These are phyloP conservation scores for Hypoxylon sp. DNA, from an alignment of 2,329 filamentous ascomycete species.

Conservation along the genomic window DNA sequence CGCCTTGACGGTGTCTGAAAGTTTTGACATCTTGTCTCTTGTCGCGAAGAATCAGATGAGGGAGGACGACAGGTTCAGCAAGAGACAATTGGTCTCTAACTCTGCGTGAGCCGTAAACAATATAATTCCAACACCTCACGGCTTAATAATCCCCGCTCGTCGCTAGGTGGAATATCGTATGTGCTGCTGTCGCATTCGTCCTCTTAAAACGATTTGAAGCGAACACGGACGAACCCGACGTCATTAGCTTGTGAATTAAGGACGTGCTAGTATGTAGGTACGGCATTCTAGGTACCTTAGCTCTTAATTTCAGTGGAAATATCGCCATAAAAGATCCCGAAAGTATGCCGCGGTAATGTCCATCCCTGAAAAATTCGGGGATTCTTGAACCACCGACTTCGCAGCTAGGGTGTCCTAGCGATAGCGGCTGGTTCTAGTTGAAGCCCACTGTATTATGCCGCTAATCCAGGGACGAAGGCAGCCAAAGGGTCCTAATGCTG, in stretches of 20 bases:
- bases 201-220: conserved; percentile 8
- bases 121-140: conserved; percentile 7
- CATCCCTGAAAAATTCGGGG: conserved; percentile 27
- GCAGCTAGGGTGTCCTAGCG: conserved; percentile 2
- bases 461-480: conserved; percentile 27
- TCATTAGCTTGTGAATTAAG: conserved; percentile 30
- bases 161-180: not conserved
- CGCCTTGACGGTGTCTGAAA: conserved; percentile 78
- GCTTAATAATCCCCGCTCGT: conserved; percentile 22
- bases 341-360: conserved; percentile 38
- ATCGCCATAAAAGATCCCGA: conserved; percentile 19
- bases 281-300: conserved; percentile 7
- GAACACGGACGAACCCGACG: conserved; percentile 25
- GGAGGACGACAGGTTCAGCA: not conserved
- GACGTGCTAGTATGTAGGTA: not conserved
- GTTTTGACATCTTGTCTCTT: conserved; percentile 75
- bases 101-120: not conserved
- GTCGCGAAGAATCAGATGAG: not conserved
- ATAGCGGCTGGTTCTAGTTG: conserved; percentile 17
- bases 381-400: conserved; percentile 38
- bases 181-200: conserved; percentile 22
- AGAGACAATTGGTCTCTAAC: not conserved
- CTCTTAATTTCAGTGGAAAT: conserved; percentile 12
- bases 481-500: not conserved
- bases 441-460: conserved; percentile 19